Evolutionary conservation across 2,329 filamentous ascomycete species (phyloP).

Genomic region (Podosphaera leucotricha): DNA sequence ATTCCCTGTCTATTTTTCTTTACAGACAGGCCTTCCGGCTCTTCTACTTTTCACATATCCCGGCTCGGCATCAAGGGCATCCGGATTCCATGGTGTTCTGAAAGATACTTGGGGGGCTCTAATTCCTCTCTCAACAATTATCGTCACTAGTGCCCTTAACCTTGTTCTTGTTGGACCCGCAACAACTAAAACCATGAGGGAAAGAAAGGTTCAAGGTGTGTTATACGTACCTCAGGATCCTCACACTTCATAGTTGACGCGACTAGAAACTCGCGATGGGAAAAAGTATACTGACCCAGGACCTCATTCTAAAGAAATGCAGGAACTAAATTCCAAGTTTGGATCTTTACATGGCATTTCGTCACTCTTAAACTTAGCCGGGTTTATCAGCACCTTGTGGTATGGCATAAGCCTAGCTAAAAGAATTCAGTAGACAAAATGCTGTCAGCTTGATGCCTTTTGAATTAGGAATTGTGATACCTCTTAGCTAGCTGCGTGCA

Average conservation of each 20-base stretch:
- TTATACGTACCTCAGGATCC: constrained; percentile 1
- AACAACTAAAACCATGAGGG: constrained; percentile 49
- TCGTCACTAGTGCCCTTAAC: constrained; percentile 50
- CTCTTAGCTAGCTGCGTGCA: too few relatives aligned
- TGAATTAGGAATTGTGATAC: too few relatives aligned
- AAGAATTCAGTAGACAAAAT: constrained; percentile 6
- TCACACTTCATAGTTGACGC: background rate
- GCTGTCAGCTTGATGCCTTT: too few relatives aligned
- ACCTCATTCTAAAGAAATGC: constrained; percentile 70
- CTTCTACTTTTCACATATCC: constrained; percentile 63
- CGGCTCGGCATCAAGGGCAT: constrained; percentile 20
- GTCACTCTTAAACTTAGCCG: constrained; percentile 52
- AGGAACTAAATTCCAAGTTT: constrained; percentile 55
- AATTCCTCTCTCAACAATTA: constrained; percentile 43
- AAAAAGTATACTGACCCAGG: constrained; percentile 64
- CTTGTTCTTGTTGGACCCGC: constrained; percentile 46
- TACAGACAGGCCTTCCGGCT: constrained; percentile 56
- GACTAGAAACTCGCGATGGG: constrained; percentile 56
- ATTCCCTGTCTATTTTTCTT: constrained; percentile 71
- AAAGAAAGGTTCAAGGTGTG: constrained; percentile 58
- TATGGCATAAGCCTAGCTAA: constrained; percentile 49
- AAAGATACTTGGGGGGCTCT: constrained; percentile 40
- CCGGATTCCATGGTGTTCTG: constrained; percentile 28
- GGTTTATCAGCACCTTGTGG: constrained; percentile 42
- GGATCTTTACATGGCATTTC: constrained; percentile 60